Evolutionary conservation across 306 rosid species (phyloP), one percentile per base, ranked within the genome.

Genomic region (Vicia villosa): DNA sequence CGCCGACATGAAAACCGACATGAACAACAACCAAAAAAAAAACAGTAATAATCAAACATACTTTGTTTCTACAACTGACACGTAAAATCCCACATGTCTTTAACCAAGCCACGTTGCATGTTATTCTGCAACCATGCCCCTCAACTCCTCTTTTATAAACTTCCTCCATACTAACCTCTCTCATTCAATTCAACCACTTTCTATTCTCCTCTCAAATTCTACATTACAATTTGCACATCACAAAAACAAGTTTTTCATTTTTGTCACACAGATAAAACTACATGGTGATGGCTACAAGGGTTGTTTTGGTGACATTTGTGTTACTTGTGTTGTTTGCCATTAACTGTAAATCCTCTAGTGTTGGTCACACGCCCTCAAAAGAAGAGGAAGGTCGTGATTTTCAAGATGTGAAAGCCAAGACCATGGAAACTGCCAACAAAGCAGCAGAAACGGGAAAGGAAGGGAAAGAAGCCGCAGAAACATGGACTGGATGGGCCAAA

Each of bases 401-500:
- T 55, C 56, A 80, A 16, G 81, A 81, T 17, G 74, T 63, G 5
- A 77, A 78, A 62, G 85, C 22, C 3, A 72, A 75, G 54, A 40
- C 76, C 1, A 13, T 60, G 70, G 45, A 61, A 12, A 57, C 69
- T 5, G 73, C 54, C 12, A 62, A 73, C 30, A 73, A 38, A 77
- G 88, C 37, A 28, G 77, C 46, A 22, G 93, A 80, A 73, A 77
- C 76, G 1, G 85, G 72, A 0, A 43, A 59, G 43, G 82, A 77
- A 17, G 88, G 73, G 3, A 79, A 74, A 71, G 85, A 86, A 68
- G 68, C 79, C 0, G 46, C 90, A 9, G 98, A 86, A 68, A 60
- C 89, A 11, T 90, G 98, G 98, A 64, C 91, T 4, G 93, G 58
- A n/a, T 90, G 98, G 96, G 94, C 96, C 3, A 88, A 90, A 60